Evolutionary conservation across 352 stramenopile species (phyloP).

Genomic region (Phytophthora sojae): DNA sequence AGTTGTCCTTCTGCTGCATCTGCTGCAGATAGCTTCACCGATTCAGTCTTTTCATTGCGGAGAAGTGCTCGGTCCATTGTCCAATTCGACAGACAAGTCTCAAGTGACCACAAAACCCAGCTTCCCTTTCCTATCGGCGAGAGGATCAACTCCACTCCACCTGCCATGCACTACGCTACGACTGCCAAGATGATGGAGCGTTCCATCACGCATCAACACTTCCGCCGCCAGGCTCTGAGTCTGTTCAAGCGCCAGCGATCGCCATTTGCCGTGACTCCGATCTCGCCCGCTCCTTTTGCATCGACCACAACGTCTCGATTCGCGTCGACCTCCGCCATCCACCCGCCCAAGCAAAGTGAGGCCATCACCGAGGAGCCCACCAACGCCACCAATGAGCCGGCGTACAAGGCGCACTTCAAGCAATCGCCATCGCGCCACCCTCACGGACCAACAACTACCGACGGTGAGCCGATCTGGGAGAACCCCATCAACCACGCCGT

Average conservation of each 20-base stretch:
- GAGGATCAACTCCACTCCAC: not conserved
- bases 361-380: conserved; percentile 9
- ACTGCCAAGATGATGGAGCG: too few species aligned
- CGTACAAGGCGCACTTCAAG: conserved; percentile 31
- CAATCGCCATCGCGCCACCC: conserved; percentile 7
- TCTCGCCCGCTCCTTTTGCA: not conserved
- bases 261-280: not conserved
- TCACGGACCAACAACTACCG: too few species aligned
- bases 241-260: conserved; percentile 12
- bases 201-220: too few species aligned
- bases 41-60: not conserved
- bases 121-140: not conserved
- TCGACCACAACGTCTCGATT: conserved; percentile 4
- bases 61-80: conserved; percentile 5
- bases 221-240: conserved; percentile 2
- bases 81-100: conserved; percentile 17
- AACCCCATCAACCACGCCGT: conserved; percentile 52
- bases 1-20: not conserved
- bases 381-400: conserved; percentile 17
- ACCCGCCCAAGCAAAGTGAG: not conserved
- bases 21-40: not conserved
- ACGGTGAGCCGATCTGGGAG: conserved; percentile 43
- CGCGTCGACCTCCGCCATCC: conserved; percentile 7
- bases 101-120: conserved; percentile 1
- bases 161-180: not conserved